Evolutionary conservation across 495 filamentous ascomycete species (phyloP).

Genomic region (Entonaema liquescens): DNA sequence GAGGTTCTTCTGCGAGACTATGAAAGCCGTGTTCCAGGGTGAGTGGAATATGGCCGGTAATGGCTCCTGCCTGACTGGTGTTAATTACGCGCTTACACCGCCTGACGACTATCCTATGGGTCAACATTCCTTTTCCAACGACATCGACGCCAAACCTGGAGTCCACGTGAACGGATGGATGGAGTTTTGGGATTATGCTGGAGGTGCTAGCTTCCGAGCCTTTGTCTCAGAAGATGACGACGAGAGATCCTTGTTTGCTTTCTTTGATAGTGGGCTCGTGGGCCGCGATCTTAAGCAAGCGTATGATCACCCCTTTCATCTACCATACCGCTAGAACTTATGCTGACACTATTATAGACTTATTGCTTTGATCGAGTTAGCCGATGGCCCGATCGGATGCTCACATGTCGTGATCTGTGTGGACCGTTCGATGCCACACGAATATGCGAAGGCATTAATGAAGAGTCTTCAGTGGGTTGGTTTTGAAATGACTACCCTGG

Average conservation of each 20-base stretch:
- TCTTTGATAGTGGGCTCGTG: constrained; percentile 76
- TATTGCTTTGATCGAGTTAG: constrained; percentile 90
- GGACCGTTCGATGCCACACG: constrained; percentile 68
- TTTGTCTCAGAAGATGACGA: constrained; percentile 73
- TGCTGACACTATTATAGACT: constrained; percentile 62
- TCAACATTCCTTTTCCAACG: constrained; percentile 22
- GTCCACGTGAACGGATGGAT: constrained; percentile 62
- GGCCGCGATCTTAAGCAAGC: constrained; percentile 84
- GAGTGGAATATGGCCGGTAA: constrained; percentile 77
- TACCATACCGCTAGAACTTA: not conserved
- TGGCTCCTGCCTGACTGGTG: constrained; percentile 82
- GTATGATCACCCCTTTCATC: constrained; percentile 63
- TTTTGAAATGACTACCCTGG: constrained; percentile 81
- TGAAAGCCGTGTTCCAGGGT: constrained; percentile 93
- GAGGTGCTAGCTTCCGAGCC: constrained; percentile 82
- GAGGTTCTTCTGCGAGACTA: constrained; percentile 98
- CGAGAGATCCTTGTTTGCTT: constrained; percentile 82
- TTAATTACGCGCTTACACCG: constrained; percentile 55
- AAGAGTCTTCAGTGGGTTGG: constrained; percentile 92
- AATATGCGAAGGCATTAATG: constrained; percentile 69
- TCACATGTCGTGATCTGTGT: constrained; percentile 81
- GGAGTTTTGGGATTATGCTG: constrained; percentile 90
- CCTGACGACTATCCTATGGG: constrained; percentile 51
- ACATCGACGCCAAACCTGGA: constrained; percentile 20
- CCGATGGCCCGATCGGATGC: constrained; percentile 74